Evolutionary conservation across 1,139 yeast genomes (phyloP).

Genomic region (Saccharomycopsis hybrid): DNA sequence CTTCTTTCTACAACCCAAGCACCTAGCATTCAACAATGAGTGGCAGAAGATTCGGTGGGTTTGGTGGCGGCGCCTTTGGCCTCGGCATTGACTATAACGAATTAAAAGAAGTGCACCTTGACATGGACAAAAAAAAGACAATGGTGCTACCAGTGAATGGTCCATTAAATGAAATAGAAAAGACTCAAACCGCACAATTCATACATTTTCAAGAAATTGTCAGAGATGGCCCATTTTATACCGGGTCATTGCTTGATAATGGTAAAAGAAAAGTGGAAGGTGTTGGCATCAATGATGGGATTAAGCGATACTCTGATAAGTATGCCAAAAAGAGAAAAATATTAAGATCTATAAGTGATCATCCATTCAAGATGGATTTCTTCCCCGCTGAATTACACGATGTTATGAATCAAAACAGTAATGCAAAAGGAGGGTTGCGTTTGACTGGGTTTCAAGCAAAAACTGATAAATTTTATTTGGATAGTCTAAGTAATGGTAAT

Average conservation of each 20-base stretch:
- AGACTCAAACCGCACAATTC: constrained; percentile 56
- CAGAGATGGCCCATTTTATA: constrained; percentile 70
- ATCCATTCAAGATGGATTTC: constrained; percentile 64
- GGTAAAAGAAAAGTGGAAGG: constrained; percentile 29
- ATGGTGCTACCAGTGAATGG: constrained; percentile 59
- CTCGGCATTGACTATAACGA: constrained; percentile 19
- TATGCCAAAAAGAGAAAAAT: constrained; percentile 66
- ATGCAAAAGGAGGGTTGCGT: constrained; percentile 43
- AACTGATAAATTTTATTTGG: constrained; percentile 33
- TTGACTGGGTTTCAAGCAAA: constrained; percentile 43
- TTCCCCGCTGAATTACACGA: constrained; percentile 77
- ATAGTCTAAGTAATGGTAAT: constrained; percentile 24
- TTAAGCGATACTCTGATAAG: constrained; percentile 67
- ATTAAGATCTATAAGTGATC: constrained; percentile 77
- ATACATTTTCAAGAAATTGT: constrained; percentile 51
- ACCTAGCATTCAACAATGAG: not conserved
- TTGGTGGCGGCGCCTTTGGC: constrained; percentile 15
- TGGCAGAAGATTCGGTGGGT: constrained; percentile 14
- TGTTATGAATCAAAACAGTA: constrained; percentile 57
- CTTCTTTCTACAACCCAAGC: too few relatives aligned
- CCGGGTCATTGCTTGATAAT: constrained; percentile 46
- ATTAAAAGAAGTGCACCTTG: constrained; percentile 16
- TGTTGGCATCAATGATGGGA: constrained; percentile 47
- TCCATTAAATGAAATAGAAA: constrained; percentile 48
- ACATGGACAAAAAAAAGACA: constrained; percentile 10